Conservation (phyloP, 2,329 filamentous ascomycete genomes). For the Trichoderma sp. region DNA sequence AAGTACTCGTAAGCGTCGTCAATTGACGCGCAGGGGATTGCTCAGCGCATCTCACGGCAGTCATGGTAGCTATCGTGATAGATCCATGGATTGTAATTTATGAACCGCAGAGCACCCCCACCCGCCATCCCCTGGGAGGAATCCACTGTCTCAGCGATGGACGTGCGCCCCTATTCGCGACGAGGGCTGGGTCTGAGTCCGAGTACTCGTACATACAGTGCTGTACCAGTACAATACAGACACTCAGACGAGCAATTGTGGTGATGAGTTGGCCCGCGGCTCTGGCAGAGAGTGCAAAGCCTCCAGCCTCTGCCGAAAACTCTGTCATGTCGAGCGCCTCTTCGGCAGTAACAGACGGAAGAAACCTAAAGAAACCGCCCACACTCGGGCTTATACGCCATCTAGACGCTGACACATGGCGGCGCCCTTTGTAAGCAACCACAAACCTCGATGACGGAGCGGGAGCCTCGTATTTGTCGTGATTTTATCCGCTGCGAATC, state of each 20-base stretch:
- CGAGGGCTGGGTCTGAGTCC: background rate
- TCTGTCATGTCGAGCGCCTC: background rate
- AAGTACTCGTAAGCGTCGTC: background rate
- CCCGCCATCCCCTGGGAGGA: slow-evolving; percentile 12
- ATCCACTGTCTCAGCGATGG: slow-evolving; percentile 18
- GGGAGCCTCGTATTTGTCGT: slow-evolving; percentile 7
- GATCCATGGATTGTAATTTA: background rate
- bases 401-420: slow-evolving; percentile 5
- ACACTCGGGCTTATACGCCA: background rate
- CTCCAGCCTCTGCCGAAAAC: slow-evolving; percentile 10
- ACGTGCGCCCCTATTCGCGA: slow-evolving; percentile 10
- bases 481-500: slow-evolving; percentile 8
- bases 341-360: slow-evolving; percentile 4
- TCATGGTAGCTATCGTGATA: background rate
- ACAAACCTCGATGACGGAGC: slow-evolving; percentile 7
- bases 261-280: background rate
- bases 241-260: background rate
- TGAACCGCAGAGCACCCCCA: slow-evolving; percentile 1
- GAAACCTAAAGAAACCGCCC: background rate
- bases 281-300: background rate
- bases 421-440: slow-evolving; percentile 12
- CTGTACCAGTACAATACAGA: background rate
- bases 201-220: background rate
- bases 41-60: background rate
- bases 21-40: background rate